These are phyloP conservation scores for Leptographium procerum DNA, from an alignment of 2,329 filamentous ascomycete species.

Conservation along the genomic window DNA sequence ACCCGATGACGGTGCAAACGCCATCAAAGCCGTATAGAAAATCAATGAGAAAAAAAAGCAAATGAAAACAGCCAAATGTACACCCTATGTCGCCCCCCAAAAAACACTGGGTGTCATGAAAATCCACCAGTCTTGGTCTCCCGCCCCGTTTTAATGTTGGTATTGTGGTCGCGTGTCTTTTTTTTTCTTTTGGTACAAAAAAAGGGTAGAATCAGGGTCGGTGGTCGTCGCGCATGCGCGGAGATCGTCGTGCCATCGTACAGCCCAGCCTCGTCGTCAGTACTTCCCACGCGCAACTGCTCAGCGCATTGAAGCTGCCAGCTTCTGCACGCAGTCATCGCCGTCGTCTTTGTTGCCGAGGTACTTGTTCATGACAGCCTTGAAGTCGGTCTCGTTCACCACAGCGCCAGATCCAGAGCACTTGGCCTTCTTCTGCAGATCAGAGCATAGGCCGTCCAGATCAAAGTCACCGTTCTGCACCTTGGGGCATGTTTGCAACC, in stretches of 20 bases:
- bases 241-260: neutral
- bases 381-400: conserved; percentile 80
- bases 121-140: neutral
- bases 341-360: conserved; percentile 30
- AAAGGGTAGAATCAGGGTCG: neutral
- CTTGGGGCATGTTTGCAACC: conserved; percentile 73
- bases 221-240: neutral
- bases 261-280: neutral
- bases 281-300: neutral
- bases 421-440: conserved; percentile 89
- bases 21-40: neutral
- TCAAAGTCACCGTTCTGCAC: conserved; percentile 89
- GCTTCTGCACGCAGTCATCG: neutral
- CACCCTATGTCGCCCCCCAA: neutral
- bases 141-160: neutral
- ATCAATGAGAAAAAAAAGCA: neutral
- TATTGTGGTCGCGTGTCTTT: neutral
- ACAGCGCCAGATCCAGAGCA: conserved; percentile 87
- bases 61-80: neutral
- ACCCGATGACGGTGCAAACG: neutral
- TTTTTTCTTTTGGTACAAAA: neutral
- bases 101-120: neutral
- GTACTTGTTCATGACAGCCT: conserved; percentile 60
- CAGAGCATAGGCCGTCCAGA: conserved; percentile 81
- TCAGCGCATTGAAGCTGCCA: neutral